Base-by-base conservation (phyloP, 257 asterid species). In the Plantago elongata region DNA sequence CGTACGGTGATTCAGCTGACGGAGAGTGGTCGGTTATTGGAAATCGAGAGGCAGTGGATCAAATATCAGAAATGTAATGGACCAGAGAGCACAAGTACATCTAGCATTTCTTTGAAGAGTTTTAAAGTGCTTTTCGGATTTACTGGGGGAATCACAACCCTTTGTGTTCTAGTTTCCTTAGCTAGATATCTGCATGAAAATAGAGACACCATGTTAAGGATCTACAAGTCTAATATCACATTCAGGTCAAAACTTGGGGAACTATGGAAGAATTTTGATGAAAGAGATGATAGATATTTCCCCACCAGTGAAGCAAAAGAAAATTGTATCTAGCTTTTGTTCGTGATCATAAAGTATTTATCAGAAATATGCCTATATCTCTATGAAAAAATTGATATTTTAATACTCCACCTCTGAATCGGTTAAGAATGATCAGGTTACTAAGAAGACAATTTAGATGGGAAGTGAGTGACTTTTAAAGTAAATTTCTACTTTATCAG, bases 191-290 rank as follows among this genome's bases (percentile, higher is more conserved):
- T 78, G 10, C 69, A 63, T 68, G 46, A 66, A 56, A 65, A 69
- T 13, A 58, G 74, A 63, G 80, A 74, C 10, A 70, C 61, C 56
- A 55, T 74, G 11, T n/a, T 22, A 22, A 54, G 66, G 43, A 58
- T 68, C 15, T 66, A 65, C 15, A 56, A 49, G 29, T 77, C 82
- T 54, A 57, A 58, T 48, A 14, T 43, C 17, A 62, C 77, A 14
- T 5, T 66, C 51, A 57, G 72, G 68, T 67, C 79, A 12, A 77
- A 77, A 60, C 0, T 67, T 1, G 14, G 66, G 0, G 77, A 72
- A 11, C 4, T 74, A 3, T 55, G 72, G 60, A 67, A 65, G 68
- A 72, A 77, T 51, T 77, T 77, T 34, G 77, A 77, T 46, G 68
- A 67, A 51, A 63, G 72, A 46, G 78, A 69, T 44, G 56, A 66